A percentile compares a stretch with the other conserved stretches of the same genome.
These are phyloP conservation scores for Aspergillus bombycis DNA, from an alignment of 2,329 filamentous ascomycete genomes.

Conservation along the genomic window DNA sequence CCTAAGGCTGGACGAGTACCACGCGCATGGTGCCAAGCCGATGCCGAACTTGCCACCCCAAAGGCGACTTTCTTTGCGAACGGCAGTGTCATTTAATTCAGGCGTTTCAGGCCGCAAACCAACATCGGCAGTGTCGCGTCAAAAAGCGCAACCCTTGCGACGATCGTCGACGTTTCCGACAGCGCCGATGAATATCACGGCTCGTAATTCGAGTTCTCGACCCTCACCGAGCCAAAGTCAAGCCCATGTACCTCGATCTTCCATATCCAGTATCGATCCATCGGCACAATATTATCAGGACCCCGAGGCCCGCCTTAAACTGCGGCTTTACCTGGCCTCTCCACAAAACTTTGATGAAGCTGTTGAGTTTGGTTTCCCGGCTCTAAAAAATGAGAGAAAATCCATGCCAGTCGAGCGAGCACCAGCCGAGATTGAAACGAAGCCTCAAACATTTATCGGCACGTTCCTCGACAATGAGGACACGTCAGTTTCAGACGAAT, in stretches of 20 bases:
- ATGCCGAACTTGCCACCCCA: slow-evolving; percentile 33
- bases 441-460: slow-evolving; percentile 50
- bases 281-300: slow-evolving; percentile 85
- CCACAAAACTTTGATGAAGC: slow-evolving; percentile 96
- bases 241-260: slow-evolving; percentile 58
- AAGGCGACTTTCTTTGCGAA: slow-evolving; percentile 65
- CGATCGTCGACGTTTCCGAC: slow-evolving; percentile 46
- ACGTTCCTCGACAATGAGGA: slow-evolving; percentile 57
- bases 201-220: slow-evolving; percentile 41
- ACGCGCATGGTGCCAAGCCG: slow-evolving; percentile 61
- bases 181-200: slow-evolving; percentile 28
- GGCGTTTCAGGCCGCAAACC: slow-evolving; percentile 60
- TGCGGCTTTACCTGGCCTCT: slow-evolving; percentile 83
- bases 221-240: slow-evolving; percentile 50
- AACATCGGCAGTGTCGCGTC: slow-evolving; percentile 46
- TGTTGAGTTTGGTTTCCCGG: slow-evolving; percentile 87
- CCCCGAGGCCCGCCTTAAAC: slow-evolving; percentile 81
- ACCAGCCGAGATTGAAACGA: slow-evolving; percentile 39
- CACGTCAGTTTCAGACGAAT: slow-evolving; percentile 43
- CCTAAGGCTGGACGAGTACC: slow-evolving; percentile 71
- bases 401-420: slow-evolving; percentile 18
- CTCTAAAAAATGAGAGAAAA: slow-evolving; percentile 43
- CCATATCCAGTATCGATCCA: slow-evolving; percentile 64
- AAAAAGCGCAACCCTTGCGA: slow-evolving; percentile 36
- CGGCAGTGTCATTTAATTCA: slow-evolving; percentile 72